Base-by-base conservation (phyloP, 192 early-diverging fungal species). In the Kappamyces sp. region DNA sequence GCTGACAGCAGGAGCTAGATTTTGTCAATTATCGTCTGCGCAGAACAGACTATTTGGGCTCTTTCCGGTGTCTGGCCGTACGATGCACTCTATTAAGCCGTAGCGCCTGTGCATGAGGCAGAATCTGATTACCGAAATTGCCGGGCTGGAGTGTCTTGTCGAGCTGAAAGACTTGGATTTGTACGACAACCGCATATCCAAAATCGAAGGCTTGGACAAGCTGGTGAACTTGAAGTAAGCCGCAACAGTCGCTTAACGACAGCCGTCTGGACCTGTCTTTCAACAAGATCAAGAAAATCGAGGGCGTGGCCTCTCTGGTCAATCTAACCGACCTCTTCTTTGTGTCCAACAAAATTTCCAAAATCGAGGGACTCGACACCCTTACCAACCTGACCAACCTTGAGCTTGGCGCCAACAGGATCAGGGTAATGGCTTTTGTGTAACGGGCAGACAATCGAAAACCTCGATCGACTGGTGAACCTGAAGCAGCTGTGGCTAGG, bases 391-490 rank as follows among this genome's bases (percentile, higher is more conserved):
- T 97, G 37, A 86, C 75, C 3, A 93, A 88, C 67, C 69, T 99
- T 44, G 96, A 99, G 66, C 80, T 99, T 0, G 96, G 96, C 10
- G 92, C 92, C 1, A 99, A 99, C 69, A 80, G 90, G 7, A 93
- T 99, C 62, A 79, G 92, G 47, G 87, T 87, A 75, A 43, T 58
- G 15, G 23, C 12, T 53, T 9, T 38, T 40, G 10, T 46, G n/a
- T n/a, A 12, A 46, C 12, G 12, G 12, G 44, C 60, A 88, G 82
- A 65, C 55, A 9, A 94, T 98, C 51, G 87, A 90, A 54, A 87
- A 90, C 40, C 70, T 99, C 10, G 91, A 91, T 44, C 58, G 59
- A 15, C 71, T 99, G 53, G 80, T 84, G 13, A 86, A 84, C 53
- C 72, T 99, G 64, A 83, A 91, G 60, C 79, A 95, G 71, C 79